These are phyloP conservation scores for Xerocomus potaroensis DNA, from an alignment of 768 basidiomycete genomes.

Conservation along the genomic window DNA sequence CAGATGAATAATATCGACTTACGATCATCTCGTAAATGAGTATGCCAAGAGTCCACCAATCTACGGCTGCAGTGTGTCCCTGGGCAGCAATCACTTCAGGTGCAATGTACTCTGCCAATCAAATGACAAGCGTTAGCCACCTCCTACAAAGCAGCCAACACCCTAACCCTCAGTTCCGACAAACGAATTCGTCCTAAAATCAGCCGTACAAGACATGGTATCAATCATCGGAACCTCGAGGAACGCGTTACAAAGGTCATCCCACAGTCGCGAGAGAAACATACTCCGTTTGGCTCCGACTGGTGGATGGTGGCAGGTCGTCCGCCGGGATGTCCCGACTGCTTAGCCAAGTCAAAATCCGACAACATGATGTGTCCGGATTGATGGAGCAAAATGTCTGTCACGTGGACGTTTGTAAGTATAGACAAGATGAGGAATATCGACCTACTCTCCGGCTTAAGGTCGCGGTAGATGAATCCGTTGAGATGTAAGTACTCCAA, in stretches of 20 bases:
- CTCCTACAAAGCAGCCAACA: conserved; percentile 7
- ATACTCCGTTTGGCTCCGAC: conserved; percentile 84
- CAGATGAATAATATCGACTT: conserved; percentile 38
- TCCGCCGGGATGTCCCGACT: conserved; percentile 80
- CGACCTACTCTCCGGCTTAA: conserved; percentile 96
- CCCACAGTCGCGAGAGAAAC: conserved; percentile 22
- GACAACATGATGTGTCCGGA: conserved; percentile 99
- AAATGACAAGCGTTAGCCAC: conserved; percentile 15
- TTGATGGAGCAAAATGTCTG: conserved; percentile 96
- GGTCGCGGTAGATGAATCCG: conserved; percentile 98
- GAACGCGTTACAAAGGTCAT: conserved; percentile 3
- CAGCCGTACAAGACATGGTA: conserved; percentile 94
- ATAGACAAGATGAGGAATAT: conserved; percentile 7
- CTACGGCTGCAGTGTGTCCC: conserved; percentile 97
- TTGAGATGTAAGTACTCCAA: conserved; percentile 98
- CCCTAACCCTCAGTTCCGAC: conserved; percentile 94
- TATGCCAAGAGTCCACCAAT: conserved; percentile 99
- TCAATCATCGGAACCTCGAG: conserved; percentile 85
- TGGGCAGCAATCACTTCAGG: conserved; percentile 97
- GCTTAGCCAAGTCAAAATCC: conserved; percentile 98
- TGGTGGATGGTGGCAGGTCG: conserved; percentile 84
- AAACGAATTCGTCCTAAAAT: conserved; percentile 98
- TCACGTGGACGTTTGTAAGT: conserved; percentile 3
- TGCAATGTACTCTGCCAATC: conserved; percentile 86
- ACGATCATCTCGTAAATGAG: conserved; percentile 99